Evolutionary conservation across 2,329 filamentous ascomycete genomes (phyloP), one percentile per base, ranked within the genome.

Genomic region (Alternaria triticimaculans): DNA sequence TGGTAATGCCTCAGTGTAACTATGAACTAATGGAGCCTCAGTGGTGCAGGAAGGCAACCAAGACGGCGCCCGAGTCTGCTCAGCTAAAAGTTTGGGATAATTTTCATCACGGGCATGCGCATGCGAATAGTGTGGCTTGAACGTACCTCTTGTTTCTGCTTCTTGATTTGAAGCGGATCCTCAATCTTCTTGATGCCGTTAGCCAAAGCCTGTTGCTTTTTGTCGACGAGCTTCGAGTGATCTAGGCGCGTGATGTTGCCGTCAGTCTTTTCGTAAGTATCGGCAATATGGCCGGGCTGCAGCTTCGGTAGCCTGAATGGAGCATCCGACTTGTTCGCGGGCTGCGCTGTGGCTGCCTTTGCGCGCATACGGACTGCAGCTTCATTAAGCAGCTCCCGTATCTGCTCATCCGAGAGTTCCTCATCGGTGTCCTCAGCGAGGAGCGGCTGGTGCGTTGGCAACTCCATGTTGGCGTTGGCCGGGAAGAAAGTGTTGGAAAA

Each of bases 11-110:
- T 92, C 89, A 91, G 89, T 90, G 89, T 92, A 92, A 92, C 89
- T 92, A 91, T 91, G 91, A 78, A 72, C 64, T 74, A 92, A 85
- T 79, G 82, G 84, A 81, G 82, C 89, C 86, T 90, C 89, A 90
- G 86, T 85, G 82, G 80, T 88, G 89, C 87, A 87, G 90, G 88
- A 87, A 84, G 85, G 87, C 87, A 84, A 87, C 91, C 92, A 96
- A 91, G 86, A 95, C 92, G 92, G 88, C 87, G 86, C 86, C 86
- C 85, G 82, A 78, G 84, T 89, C 89, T 87, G 89, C 91, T 86
- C 94, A 91, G 91, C 87, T 76, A 82, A 80, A 82, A 80, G 80
- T 81, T 87, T 90, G 87, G 89, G 87, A 89, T 86, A 81, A 84
- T 86, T 91, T 92, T 94, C 92, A 88, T 95, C 92, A 93, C 88